Base-by-base conservation (phyloP, 1,284 basidiomycete species). In the Mycosarcoma maydis region DNA sequence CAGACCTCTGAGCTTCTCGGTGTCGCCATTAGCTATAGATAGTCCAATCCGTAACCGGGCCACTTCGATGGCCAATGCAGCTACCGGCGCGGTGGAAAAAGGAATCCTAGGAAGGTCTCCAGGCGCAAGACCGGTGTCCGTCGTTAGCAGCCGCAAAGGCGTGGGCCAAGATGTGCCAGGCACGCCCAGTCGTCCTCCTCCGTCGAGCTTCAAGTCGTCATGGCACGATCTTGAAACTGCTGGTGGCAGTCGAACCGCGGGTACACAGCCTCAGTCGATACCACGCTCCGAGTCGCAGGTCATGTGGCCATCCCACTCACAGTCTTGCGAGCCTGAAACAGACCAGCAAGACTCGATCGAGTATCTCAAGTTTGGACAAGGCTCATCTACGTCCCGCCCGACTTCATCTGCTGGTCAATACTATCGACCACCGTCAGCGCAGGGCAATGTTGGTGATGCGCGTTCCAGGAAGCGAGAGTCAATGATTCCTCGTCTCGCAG, bases 351-450 rank as follows among this genome's bases (percentile, higher is more conserved):
- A 39, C 8, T 71, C 68, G 46, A 56, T 66, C 42, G 66, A 69
- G 10, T 57, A 61, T 17, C 42, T 61, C 33, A 52, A 54, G 19
- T 65, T 58, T 20, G 33, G 40, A 23, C 26, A 6, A 9, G 45
- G 26, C n/a, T 47, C 42, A 5, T 47, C 53, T 14, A 42, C 62
- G 3, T 4, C 50, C 23, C 58, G 74, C 11, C 62, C 74, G 1
- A 49, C 45, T 20, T 72, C 67, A 0, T 59, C 64, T n/a, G 52
- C 65, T 7, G 74, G 72, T 13, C 60, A 57, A 24, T 74, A 72
- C 55, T 76, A 76, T 26, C 74, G 72, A 9, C 72, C 74, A 6
- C 74, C 72, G 2, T 59, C 61, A 7, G 62, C 72, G 13, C 55
- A 60, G 40, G 69, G 70, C 38, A 57, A 42, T 22, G 72, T 65